phyloP scores from a whole-genome alignment of 2,329 filamentous ascomycete species.

The Coccinonectria pachysandricola region DNA sequence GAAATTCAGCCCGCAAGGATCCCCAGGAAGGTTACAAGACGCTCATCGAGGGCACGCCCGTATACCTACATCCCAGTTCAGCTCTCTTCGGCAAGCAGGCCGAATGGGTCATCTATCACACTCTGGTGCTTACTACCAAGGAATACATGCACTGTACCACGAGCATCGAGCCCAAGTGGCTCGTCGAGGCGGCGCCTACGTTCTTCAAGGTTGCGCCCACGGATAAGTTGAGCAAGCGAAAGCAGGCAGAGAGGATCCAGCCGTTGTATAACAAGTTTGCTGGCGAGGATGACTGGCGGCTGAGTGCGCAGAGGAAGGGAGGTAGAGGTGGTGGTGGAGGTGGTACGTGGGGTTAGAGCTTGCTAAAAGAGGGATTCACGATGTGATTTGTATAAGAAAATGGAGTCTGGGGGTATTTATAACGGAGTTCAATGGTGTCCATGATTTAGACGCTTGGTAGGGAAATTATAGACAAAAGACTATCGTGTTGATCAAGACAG shows the following conservation, averaged over 20 bases:
- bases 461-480: no score
- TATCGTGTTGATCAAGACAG: no score
- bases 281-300: conserved; percentile 87
- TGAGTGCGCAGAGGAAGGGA: conserved; percentile 77
- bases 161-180: conserved; percentile 83
- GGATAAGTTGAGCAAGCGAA: conserved; percentile 77
- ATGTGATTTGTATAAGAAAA: no score
- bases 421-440: no score
- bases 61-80: conserved; percentile 87
- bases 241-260: conserved; percentile 89
- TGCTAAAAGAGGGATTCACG: no score
- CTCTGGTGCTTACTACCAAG: conserved; percentile 82
- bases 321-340: conserved; percentile 77
- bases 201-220: conserved; percentile 97
- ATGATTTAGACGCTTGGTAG: no score
- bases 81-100: conserved; percentile 91
- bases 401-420: no score
- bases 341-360: conserved; percentile 94
- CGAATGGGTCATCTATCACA: conserved; percentile 93
- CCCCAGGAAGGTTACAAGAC: conserved; percentile 97
- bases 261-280: conserved; percentile 89
- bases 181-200: conserved; percentile 93
- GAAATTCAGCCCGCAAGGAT: conserved; percentile 88
- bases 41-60: conserved; percentile 85
- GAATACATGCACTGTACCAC: conserved; percentile 98